Percentiles rank a stretch among this genome's conserved stretches.
These are phyloP conservation scores for Choiromyces venosus DNA, from an alignment of 495 filamentous ascomycete genomes.

Conservation along the genomic window DNA sequence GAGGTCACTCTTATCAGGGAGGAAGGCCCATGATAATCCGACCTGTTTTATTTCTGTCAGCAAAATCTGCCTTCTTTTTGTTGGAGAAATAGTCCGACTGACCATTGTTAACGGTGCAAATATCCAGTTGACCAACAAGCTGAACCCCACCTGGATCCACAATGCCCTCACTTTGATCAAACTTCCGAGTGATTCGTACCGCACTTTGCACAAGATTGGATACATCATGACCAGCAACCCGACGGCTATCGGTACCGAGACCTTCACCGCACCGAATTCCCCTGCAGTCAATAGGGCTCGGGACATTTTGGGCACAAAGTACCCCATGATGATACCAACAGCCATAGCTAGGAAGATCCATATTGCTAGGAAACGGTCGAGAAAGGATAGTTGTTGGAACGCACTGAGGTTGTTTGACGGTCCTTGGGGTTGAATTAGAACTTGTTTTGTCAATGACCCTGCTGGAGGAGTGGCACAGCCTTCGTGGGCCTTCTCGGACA, in stretches of 20 bases:
- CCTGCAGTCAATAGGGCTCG: conserved; percentile 60
- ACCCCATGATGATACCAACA: conserved; percentile 71
- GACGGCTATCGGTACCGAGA: conserved; percentile 76
- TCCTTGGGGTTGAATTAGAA: background rate
- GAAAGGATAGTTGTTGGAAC: conserved; percentile 56
- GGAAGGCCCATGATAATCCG: conserved; percentile 72
- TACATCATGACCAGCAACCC: conserved; percentile 94
- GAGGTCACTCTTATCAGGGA: conserved; percentile 64
- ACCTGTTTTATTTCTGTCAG: conserved; percentile 47
- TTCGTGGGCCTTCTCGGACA: background rate
- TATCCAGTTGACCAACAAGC: conserved; percentile 79
- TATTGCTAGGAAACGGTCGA: conserved; percentile 71
- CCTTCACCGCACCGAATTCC: conserved; percentile 58
- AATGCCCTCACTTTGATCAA: conserved; percentile 57
- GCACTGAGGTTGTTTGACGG: conserved; percentile 25
- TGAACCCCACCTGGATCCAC: conserved; percentile 77
- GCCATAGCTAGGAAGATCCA: conserved; percentile 87
- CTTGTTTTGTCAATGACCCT: background rate
- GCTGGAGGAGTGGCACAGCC: background rate
- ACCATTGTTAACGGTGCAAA: conserved; percentile 88
- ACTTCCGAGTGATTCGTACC: conserved; percentile 70
- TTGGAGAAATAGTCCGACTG: conserved; percentile 22
- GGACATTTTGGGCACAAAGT: conserved; percentile 62
- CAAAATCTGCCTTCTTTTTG: background rate
- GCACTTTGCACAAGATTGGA: conserved; percentile 88